Conservation (phyloP, 768 basidiomycete species). For the Tylopilus vinaceipallidus region DNA sequence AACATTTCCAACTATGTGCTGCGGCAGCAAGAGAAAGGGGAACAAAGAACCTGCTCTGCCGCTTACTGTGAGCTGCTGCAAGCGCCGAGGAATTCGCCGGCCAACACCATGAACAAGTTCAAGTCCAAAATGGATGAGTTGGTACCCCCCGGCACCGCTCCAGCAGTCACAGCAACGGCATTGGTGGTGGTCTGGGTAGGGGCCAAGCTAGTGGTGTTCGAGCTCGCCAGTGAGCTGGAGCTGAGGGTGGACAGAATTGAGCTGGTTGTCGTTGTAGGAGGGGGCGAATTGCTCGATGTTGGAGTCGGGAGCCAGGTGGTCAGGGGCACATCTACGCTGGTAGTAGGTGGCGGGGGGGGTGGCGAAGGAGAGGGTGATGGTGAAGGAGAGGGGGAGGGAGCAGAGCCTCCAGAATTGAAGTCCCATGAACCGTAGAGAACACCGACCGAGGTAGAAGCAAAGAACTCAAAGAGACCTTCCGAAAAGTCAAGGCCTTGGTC, state of each 20-base stretch:
- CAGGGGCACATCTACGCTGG: slow-evolving; percentile 4
- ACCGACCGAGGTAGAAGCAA: slow-evolving; percentile 47
- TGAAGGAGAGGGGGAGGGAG: slow-evolving; percentile 25
- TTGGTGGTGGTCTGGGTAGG: slow-evolving; percentile 22
- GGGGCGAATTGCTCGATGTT: slow-evolving; percentile 22
- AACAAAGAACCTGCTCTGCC: slow-evolving; percentile 9
- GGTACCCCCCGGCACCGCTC: slow-evolving; percentile 4
- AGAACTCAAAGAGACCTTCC: slow-evolving; percentile 60
- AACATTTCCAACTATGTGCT: not conserved
- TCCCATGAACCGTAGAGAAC: slow-evolving; percentile 61
- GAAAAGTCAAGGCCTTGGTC: slow-evolving; percentile 67
- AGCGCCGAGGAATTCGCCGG: slow-evolving; percentile 19
- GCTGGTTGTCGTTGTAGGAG: slow-evolving; percentile 26
- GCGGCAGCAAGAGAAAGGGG: slow-evolving; percentile 1
- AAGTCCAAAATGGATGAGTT: slow-evolving; percentile 10
- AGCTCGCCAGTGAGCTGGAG: slow-evolving; percentile 2
- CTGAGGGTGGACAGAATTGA: slow-evolving; percentile 9
- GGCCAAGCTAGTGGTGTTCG: slow-evolving; percentile 23
- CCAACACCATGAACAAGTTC: slow-evolving; percentile 15
- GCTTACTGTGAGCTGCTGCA: slow-evolving; percentile 9
- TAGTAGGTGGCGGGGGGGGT: slow-evolving; percentile 13
- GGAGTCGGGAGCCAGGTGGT: slow-evolving; percentile 26
- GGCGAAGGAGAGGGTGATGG: slow-evolving; percentile 14
- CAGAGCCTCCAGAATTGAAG: slow-evolving; percentile 31
- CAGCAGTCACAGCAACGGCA: slow-evolving; percentile 9